phyloP scores from a whole-genome alignment of 2,329 filamentous ascomycete species.

The Beauveria caledonica region DNA sequence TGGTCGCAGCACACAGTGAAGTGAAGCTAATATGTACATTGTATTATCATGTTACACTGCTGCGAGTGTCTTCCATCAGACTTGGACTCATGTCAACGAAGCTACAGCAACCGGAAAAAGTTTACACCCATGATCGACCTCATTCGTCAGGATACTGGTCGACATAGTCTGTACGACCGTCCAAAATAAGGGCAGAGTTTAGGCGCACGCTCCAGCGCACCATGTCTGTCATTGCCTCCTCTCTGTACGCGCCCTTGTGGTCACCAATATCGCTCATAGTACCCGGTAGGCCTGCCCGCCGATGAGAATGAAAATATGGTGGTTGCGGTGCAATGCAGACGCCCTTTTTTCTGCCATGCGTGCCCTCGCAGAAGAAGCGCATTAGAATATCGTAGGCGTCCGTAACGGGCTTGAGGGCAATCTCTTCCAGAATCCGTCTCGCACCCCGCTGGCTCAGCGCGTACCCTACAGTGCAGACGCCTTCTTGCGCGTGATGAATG shows the following conservation, averaged over 20 bases:
- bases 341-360: slow-evolving; percentile 24
- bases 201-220: slow-evolving; percentile 32
- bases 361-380: slow-evolving; percentile 37
- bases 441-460: slow-evolving; percentile 37
- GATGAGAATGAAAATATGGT: slow-evolving; percentile 38
- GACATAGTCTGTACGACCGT: slow-evolving; percentile 22
- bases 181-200: slow-evolving; percentile 30
- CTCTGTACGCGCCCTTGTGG: slow-evolving; percentile 23
- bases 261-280: slow-evolving; percentile 30
- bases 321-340: slow-evolving; percentile 34
- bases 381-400: slow-evolving; percentile 37
- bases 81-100: too few species aligned
- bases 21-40: too few species aligned
- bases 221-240: slow-evolving; percentile 24
- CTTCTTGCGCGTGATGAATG: slow-evolving; percentile 32
- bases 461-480: slow-evolving; percentile 35
- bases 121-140: background rate
- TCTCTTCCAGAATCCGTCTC: slow-evolving; percentile 32
- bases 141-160: slow-evolving; percentile 15
- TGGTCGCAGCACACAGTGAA: too few species aligned
- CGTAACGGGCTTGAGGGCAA: slow-evolving; percentile 33
- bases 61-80: too few species aligned
- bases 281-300: slow-evolving; percentile 27
- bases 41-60: too few species aligned
- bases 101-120: too few species aligned